Evolutionary conservation across 2,329 filamentous ascomycete genomes (phyloP).

Genomic region (Stenocarpella maydis): DNA sequence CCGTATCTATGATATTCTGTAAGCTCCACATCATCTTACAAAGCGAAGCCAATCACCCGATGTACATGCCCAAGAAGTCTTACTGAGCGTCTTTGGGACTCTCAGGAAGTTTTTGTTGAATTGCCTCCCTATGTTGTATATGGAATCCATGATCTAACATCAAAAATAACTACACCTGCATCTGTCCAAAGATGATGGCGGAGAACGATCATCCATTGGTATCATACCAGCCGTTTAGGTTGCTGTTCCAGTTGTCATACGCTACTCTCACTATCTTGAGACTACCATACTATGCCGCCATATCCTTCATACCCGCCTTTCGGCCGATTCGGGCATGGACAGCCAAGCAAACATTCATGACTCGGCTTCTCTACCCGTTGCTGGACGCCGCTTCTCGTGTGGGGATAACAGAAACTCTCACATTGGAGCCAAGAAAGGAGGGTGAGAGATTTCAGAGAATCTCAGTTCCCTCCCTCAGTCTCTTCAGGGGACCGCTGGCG

Average conservation of each 20-base stretch:
- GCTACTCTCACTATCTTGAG: slow-evolving; percentile 1
- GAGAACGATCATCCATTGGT: slow-evolving; percentile 24
- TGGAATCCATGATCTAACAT: neutral
- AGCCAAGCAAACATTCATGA: slow-evolving; percentile 34
- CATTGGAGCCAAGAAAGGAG: slow-evolving; percentile 27
- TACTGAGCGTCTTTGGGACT: too few relatives aligned
- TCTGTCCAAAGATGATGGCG: neutral
- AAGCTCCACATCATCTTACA: too few relatives aligned
- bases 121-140: neutral
- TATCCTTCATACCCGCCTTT: slow-evolving; percentile 19
- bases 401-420: slow-evolving; percentile 34
- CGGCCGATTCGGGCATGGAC: slow-evolving; percentile 33
- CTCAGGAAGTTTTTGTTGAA: neutral
- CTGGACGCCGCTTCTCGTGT: slow-evolving; percentile 29
- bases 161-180: neutral
- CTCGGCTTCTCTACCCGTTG: slow-evolving; percentile 26
- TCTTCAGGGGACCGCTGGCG: slow-evolving; percentile 30
- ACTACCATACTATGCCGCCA: slow-evolving; percentile 25
- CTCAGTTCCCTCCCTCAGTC: slow-evolving; percentile 1
- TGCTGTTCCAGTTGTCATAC: slow-evolving; percentile 29
- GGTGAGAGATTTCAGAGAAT: slow-evolving; percentile 21
- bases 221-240: slow-evolving; percentile 31
- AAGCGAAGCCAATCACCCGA: too few relatives aligned
- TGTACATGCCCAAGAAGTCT: too few relatives aligned
- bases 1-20: too few relatives aligned